phyloP scores from a whole-genome alignment of 768 basidiomycete species.

The Macrolepiota albuminosa region DNA sequence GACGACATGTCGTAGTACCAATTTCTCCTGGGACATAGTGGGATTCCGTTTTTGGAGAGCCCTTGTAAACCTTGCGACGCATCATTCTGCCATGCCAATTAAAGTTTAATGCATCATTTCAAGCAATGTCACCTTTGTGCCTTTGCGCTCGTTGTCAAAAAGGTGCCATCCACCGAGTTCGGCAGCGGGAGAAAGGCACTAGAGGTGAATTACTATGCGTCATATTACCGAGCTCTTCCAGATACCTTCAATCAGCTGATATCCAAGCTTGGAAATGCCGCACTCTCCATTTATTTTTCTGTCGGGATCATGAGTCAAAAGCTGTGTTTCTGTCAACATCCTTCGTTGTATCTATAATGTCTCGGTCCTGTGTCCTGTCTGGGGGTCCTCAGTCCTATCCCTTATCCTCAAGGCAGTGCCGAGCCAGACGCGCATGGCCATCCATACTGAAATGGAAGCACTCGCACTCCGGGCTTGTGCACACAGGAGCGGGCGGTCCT shows the following conservation, averaged over 20 bases:
- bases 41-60: no score
- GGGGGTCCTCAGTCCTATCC: not conserved
- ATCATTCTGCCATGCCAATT: not conserved
- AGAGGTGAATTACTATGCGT: not conserved
- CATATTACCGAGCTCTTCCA: not conserved
- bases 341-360: no score
- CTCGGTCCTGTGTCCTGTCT: not conserved
- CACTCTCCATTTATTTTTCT: not conserved
- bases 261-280: not conserved
- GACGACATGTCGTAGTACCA: not conserved
- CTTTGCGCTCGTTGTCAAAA: not conserved
- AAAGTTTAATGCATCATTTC: not conserved
- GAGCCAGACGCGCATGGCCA: not conserved
- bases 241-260: not conserved
- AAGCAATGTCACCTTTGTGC: not conserved
- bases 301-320: not conserved
- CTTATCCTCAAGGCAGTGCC: not conserved
- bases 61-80: not conserved
- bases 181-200: not conserved
- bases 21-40: not conserved
- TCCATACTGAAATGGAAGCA: not conserved
- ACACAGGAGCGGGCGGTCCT: slow-evolving; percentile 1
- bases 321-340: not conserved
- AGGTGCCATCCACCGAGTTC: not conserved
- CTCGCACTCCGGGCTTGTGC: not conserved